Base-by-base conservation (phyloP, 768 basidiomycete species). In the Psilocybe tampanensis region DNA sequence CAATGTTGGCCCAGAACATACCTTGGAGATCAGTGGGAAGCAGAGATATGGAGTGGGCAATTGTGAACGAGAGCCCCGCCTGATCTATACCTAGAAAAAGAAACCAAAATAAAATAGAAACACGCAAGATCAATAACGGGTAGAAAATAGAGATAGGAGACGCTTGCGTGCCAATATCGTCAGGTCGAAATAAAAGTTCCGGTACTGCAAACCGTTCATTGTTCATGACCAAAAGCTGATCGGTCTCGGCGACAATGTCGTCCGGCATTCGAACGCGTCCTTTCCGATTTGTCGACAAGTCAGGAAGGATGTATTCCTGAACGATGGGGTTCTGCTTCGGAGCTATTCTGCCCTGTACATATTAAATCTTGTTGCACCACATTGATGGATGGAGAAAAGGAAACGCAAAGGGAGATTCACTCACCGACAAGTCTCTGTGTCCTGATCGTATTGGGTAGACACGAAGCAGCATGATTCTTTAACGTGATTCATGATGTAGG, bases 1-100 rank as follows among this genome's bases (percentile, higher is more conserved):
- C 91, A 59, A 98, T 94, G 70, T 98, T 93, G 32, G 86, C 86
- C 94, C 94, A 98, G 72, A 94, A 97, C 89, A 98, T 86, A 32
- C 93, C 95, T 62, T 88, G 92, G 22, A 95, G 64, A 64, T 95
- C 93, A 49, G 80, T 75, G 0, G 93, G 92, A 57, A 98, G 83
- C 26, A 82, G 72, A 0, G 82, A 77, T 66, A 98, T 94, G 55
- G 89, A 89, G 53, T 81, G 69, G 39, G 90, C 89, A 58, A 98
- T 84, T 11, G 88, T 85, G 54, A 80, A 82, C 33, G 92, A 78
- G 24, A 98, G 73, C 1, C 95, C 95, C 17, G 84, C 79, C 66
- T 97, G 95, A 11, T 87, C 82, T 41, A 98, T 70, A 7, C 94
- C 95, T 84, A 52, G 0, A 57, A 52, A 58, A 45, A 60, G 26